Evolutionary conservation across 768 basidiomycete species (phyloP).

Genomic region (Lactifluus hygrophoroides): DNA sequence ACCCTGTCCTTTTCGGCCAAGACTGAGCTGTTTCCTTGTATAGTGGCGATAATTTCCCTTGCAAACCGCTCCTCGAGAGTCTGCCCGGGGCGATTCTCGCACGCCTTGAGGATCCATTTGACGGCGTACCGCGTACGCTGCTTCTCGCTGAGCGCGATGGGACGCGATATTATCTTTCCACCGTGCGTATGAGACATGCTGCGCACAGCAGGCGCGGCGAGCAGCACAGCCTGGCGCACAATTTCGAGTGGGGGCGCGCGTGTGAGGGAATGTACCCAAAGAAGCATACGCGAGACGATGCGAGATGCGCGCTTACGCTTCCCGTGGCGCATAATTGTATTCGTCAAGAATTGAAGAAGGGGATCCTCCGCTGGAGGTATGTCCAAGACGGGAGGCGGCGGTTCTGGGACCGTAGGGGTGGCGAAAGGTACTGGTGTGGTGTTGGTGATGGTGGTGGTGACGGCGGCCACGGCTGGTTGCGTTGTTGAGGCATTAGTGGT

Average conservation of each 20-base stretch:
- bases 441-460: not conserved
- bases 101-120: conserved; percentile 59
- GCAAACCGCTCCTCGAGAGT: conserved; percentile 65
- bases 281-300: conserved; percentile 51
- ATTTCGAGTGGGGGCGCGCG: conserved; percentile 73
- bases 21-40: conserved; percentile 54
- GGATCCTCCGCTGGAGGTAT: conserved; percentile 74
- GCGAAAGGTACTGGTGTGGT: not conserved
- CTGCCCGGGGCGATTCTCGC: conserved; percentile 46
- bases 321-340: conserved; percentile 54
- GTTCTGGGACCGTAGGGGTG: not conserved
- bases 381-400: conserved; percentile 29
- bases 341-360: conserved; percentile 58
- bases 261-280: conserved; percentile 66
- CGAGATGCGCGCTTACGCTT: conserved; percentile 52
- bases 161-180: conserved; percentile 57
- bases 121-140: conserved; percentile 68
- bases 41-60: conserved; percentile 62
- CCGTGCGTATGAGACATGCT: conserved; percentile 48
- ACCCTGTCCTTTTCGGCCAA: conserved; percentile 51
- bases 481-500: not conserved
- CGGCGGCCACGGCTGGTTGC: not conserved
- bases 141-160: conserved; percentile 69
- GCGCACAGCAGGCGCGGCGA: conserved; percentile 65
- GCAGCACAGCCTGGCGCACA: conserved; percentile 59